Conservation (phyloP, 2,329 filamentous ascomycete species). For the Colletotrichum magnum region DNA sequence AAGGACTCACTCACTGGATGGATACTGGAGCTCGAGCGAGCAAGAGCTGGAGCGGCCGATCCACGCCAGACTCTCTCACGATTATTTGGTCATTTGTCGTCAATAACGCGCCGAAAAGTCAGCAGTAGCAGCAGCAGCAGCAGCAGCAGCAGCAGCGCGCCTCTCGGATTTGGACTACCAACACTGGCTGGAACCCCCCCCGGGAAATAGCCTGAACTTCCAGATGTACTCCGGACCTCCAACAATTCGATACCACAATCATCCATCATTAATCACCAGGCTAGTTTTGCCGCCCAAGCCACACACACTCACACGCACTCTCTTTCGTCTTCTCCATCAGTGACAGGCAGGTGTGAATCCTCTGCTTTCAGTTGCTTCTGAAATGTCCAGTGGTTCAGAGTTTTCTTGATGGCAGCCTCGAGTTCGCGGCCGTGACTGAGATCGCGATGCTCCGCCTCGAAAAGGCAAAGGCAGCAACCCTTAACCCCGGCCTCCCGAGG, state of each 20-base stretch:
- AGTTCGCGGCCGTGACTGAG: not conserved
- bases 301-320: not conserved
- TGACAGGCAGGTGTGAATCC: constrained; percentile 6
- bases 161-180: too few relatives aligned
- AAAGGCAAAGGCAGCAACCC: not conserved
- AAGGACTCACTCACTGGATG: too few relatives aligned
- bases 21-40: too few relatives aligned
- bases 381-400: constrained; percentile 24
- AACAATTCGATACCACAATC: not conserved
- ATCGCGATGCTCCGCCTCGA: constrained; percentile 9
- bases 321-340: not conserved
- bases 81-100: constrained; percentile 19
- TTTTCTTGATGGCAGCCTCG: constrained; percentile 5
- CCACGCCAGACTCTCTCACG: constrained; percentile 7
- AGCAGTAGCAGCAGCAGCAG: too few relatives aligned
- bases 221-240: too few relatives aligned
- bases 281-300: constrained; percentile 29
- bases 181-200: too few relatives aligned
- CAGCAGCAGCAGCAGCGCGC: too few relatives aligned
- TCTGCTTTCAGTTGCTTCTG: constrained; percentile 13
- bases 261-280: constrained; percentile 6
- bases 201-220: too few relatives aligned
- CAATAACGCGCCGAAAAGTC: not conserved
- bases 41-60: constrained; percentile 8
- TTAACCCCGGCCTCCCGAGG: not conserved